These are phyloP conservation scores for Ceriops tagal DNA, from an alignment of 345 rosid genomes.

Conservation along the genomic window DNA sequence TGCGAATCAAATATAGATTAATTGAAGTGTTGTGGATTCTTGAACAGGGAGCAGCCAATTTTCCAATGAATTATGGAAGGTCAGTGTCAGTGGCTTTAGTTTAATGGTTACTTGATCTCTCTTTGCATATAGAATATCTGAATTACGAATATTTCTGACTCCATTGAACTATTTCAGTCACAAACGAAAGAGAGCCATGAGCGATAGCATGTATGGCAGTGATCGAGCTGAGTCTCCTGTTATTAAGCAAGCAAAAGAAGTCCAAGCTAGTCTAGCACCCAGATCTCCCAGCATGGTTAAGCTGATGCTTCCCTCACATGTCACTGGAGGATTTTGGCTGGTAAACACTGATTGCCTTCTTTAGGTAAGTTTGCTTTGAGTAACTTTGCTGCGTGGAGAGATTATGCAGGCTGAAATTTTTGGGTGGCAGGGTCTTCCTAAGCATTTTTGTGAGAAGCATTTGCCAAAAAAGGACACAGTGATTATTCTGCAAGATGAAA, in stretches of 20 bases:
- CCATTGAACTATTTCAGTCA: neutral
- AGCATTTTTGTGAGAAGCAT: slow-evolving; percentile 27
- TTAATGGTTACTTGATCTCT: neutral
- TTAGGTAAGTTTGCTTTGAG: neutral
- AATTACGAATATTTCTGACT: neutral
- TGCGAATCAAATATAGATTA: too few species aligned
- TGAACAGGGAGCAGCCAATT: neutral
- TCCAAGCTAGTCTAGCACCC: slow-evolving; percentile 49
- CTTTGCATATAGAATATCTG: neutral
- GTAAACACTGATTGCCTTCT: slow-evolving; percentile 21
- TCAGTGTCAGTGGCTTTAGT: neutral
- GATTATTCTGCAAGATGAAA: slow-evolving; percentile 49
- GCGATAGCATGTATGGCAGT: slow-evolving; percentile 18
- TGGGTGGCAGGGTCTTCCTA: slow-evolving; percentile 35
- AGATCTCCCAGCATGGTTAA: slow-evolving; percentile 53
- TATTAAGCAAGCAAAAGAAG: slow-evolving; percentile 41
- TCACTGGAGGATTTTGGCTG: slow-evolving; percentile 63
- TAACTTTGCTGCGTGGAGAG: neutral
- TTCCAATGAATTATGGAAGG: neutral
- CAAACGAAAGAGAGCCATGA: slow-evolving; percentile 34
- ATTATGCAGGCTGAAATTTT: neutral
- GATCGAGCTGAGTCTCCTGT: slow-evolving; percentile 27
- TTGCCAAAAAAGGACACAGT: slow-evolving; percentile 38
- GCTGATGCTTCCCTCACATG: slow-evolving; percentile 57
- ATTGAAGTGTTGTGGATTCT: neutral